Evolutionary conservation across 2,329 filamentous ascomycete genomes (phyloP).

Genomic region (Ambrosiella xylebori): DNA sequence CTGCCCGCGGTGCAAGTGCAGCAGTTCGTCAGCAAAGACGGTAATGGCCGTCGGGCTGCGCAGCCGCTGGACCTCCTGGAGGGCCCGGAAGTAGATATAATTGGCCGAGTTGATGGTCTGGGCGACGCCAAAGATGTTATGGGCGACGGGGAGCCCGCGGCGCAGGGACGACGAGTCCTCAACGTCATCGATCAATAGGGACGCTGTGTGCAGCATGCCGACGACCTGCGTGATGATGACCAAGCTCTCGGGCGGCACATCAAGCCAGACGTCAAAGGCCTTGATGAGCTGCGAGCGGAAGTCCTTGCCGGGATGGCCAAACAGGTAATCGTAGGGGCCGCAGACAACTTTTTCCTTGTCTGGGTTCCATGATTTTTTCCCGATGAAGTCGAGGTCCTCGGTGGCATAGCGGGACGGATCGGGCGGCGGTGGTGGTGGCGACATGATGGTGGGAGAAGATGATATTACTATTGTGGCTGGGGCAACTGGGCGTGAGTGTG

Average conservation of each 20-base stretch:
- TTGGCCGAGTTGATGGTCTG: slow-evolving; percentile 87
- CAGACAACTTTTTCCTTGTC: slow-evolving; percentile 64
- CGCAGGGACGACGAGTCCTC: slow-evolving; percentile 65
- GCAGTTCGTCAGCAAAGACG: slow-evolving; percentile 66
- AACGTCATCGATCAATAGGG: slow-evolving; percentile 71
- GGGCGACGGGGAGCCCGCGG: slow-evolving; percentile 64
- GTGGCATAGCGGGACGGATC: slow-evolving; percentile 36
- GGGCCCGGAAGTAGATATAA: slow-evolving; percentile 70
- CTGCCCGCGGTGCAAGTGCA: slow-evolving; percentile 73
- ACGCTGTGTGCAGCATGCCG: slow-evolving; percentile 73
- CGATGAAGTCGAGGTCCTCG: slow-evolving; percentile 36
- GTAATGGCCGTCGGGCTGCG: slow-evolving; percentile 47
- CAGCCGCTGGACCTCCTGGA: slow-evolving; percentile 57
- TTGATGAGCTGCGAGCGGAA: slow-evolving; percentile 64
- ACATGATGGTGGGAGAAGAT: too few species aligned
- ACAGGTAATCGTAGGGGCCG: slow-evolving; percentile 67
- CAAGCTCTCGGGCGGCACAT: slow-evolving; percentile 53
- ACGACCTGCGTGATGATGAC: slow-evolving; percentile 63
- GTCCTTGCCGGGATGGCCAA: slow-evolving; percentile 66
- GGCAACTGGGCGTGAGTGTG: slow-evolving; percentile 4
- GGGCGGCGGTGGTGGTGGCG: slow-evolving; percentile 21
- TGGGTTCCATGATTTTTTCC: slow-evolving; percentile 42
- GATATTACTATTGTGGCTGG: slow-evolving; percentile 3
- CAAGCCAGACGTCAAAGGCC: slow-evolving; percentile 66
- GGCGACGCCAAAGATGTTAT: slow-evolving; percentile 68